Evolutionary conservation across 140 eudicot species (phyloP).

Genomic region (Stevia rebaudiana): DNA sequence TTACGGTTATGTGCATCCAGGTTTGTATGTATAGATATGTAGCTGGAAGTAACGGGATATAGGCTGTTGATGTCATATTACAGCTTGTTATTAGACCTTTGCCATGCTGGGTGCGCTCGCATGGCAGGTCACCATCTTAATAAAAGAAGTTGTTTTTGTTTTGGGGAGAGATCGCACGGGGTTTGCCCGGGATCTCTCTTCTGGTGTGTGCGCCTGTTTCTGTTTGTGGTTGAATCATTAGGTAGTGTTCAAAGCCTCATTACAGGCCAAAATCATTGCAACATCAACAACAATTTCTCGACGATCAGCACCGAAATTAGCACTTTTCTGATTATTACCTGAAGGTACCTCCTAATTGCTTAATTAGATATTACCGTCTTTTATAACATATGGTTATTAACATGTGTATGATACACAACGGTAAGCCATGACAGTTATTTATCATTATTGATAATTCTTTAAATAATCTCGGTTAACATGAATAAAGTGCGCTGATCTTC

Average conservation of each 20-base stretch:
- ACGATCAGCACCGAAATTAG: not conserved
- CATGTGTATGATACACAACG: too few species aligned
- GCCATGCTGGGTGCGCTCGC: constrained; percentile 43
- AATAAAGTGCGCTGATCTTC: too few species aligned
- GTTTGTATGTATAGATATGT: constrained; percentile 15
- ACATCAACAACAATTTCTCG: not conserved
- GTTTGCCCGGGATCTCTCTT: constrained; percentile 35
- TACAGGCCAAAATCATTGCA: not conserved
- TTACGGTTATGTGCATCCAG: constrained; percentile 3
- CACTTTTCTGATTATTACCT: not conserved
- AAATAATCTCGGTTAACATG: too few species aligned
- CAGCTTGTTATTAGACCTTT: constrained; percentile 20
- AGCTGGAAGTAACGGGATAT: not conserved
- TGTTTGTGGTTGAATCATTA: not conserved
- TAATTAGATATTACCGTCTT: too few species aligned
- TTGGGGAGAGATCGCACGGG: constrained; percentile 37
- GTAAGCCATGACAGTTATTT: too few species aligned
- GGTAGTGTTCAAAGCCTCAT: not conserved
- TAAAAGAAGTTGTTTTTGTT: constrained; percentile 2
- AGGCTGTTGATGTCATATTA: constrained; percentile 12
- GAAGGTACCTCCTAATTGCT: not conserved
- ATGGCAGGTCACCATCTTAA: constrained; percentile 34
- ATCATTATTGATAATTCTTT: too few species aligned
- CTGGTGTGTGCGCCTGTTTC: constrained; percentile 14
- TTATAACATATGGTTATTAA: too few species aligned